A percentile compares a stretch with the other conserved stretches of the same genome.
phyloP scores from a whole-genome alignment of 192 early-diverging fungal species.

The Lobosporangium transversale region DNA sequence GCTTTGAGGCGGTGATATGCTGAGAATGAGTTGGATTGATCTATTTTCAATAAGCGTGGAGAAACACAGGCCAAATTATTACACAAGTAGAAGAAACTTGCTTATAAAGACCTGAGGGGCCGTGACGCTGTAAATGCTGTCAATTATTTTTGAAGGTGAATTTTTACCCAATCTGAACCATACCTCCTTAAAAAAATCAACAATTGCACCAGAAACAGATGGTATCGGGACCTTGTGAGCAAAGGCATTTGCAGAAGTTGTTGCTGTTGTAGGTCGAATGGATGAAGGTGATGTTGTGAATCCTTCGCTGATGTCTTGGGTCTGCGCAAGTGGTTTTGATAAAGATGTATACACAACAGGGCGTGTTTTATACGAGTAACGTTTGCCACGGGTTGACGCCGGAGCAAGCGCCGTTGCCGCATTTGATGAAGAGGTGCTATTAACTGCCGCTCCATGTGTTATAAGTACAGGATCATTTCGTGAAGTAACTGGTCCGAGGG shows the following conservation, averaged over 20 bases:
- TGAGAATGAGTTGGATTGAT: slow-evolving; percentile 17
- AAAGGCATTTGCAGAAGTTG: not conserved
- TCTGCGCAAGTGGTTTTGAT: not conserved
- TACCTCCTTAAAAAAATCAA: slow-evolving; percentile 48
- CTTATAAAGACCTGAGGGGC: not conserved
- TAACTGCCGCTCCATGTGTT: not conserved
- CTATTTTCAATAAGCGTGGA: not conserved
- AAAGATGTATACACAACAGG: slow-evolving; percentile 35
- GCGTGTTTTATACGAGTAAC: slow-evolving; percentile 41
- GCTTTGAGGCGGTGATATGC: slow-evolving; percentile 1
- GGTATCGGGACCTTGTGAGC: slow-evolving; percentile 2
- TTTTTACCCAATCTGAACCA: too few species aligned
- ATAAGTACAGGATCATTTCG: slow-evolving; percentile 5
- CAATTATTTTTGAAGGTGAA: too few species aligned
- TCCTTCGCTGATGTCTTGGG: not conserved
- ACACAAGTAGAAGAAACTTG: not conserved
- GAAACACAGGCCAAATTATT: not conserved
- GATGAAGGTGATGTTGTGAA: slow-evolving; percentile 5
- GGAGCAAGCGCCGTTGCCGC: not conserved
- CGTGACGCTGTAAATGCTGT: too few species aligned
- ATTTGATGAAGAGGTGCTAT: not conserved
- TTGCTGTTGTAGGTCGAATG: not conserved
- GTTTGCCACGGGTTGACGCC: slow-evolving; percentile 13
- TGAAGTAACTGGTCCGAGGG: slow-evolving; percentile 1
- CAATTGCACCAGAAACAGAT: slow-evolving; percentile 28